Evolutionary conservation across 192 early-diverging fungal genomes (phyloP).

Genomic region (Gamsiella multidivaricata): DNA sequence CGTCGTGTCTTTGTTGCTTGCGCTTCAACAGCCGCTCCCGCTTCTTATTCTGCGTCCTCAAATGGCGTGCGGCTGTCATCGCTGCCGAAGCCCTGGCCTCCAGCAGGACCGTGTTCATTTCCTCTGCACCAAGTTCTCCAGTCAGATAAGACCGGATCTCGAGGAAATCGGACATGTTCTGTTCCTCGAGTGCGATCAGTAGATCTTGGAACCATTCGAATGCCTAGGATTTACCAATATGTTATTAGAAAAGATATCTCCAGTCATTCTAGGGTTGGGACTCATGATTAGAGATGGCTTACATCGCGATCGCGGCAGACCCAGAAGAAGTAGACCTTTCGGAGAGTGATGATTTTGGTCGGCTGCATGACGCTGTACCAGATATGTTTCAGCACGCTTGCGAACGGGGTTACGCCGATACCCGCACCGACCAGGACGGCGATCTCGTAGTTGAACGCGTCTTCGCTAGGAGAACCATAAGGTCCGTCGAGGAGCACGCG

Average conservation of each 20-base stretch:
- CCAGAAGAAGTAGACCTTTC: constrained; percentile 92
- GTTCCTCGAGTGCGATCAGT: constrained; percentile 83
- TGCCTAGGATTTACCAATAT: constrained; percentile 30
- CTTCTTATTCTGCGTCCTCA: neutral
- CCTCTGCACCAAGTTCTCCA: constrained; percentile 70
- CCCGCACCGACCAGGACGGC: constrained; percentile 78
- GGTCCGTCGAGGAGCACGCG: constrained; percentile 74
- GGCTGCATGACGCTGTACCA: constrained; percentile 57
- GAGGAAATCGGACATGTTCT: constrained; percentile 76
- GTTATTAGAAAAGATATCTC: neutral
- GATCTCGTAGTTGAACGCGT: constrained; percentile 78
- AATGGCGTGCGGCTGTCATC: constrained; percentile 15
- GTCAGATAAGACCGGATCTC: constrained; percentile 88
- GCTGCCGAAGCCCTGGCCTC: constrained; percentile 70
- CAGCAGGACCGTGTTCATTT: constrained; percentile 73
- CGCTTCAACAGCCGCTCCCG: neutral
- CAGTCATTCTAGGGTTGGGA: neutral
- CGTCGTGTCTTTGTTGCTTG: neutral
- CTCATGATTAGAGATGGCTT: neutral
- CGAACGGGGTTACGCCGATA: constrained; percentile 84
- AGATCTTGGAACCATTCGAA: constrained; percentile 93
- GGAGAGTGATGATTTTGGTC: constrained; percentile 57
- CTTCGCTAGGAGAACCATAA: constrained; percentile 73
- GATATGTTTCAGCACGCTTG: constrained; percentile 76
- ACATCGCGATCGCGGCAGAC: constrained; percentile 82